phyloP scores from a whole-genome alignment of 805 yeast genomes.

The Torulaspora quercuum region DNA sequence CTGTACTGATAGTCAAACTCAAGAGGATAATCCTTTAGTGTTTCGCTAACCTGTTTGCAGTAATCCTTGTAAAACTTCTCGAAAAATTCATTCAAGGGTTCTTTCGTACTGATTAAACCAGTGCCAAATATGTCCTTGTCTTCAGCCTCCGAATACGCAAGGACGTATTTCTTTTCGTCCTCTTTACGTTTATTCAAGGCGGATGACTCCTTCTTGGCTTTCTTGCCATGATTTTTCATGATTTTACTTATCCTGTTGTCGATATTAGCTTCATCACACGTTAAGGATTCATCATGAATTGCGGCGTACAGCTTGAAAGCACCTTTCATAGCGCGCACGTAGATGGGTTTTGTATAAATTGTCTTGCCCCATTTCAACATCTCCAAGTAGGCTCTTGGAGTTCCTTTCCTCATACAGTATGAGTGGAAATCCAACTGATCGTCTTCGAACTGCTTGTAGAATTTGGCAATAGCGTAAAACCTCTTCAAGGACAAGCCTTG shows the following conservation, averaged over 20 bases:
- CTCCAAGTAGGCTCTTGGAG: slow-evolving; percentile 76
- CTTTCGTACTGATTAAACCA: slow-evolving; percentile 35
- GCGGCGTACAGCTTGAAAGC: slow-evolving; percentile 56
- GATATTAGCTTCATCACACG: slow-evolving; percentile 14
- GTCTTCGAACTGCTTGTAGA: slow-evolving; percentile 64
- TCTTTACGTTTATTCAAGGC: slow-evolving; percentile 49
- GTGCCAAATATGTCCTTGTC: slow-evolving; percentile 66
- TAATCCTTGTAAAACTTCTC: slow-evolving; percentile 41
- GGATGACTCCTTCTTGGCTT: slow-evolving; percentile 55
- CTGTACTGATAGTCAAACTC: slow-evolving; percentile 32
- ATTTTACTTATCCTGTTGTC: slow-evolving; percentile 14
- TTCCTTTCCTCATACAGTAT: slow-evolving; percentile 86
- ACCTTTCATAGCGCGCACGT: slow-evolving; percentile 65
- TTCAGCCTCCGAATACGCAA: slow-evolving; percentile 45
- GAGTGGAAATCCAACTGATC: slow-evolving; percentile 96
- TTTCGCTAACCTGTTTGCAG: slow-evolving; percentile 45
- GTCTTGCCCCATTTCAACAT: slow-evolving; percentile 80
- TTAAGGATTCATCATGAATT: slow-evolving; percentile 20
- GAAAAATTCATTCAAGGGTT: slow-evolving; percentile 45
- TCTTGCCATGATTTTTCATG: slow-evolving; percentile 41
- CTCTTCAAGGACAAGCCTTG: slow-evolving; percentile 79
- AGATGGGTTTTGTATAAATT: slow-evolving; percentile 66
- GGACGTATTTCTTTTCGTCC: slow-evolving; percentile 45
- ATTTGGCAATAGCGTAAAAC: slow-evolving; percentile 58
- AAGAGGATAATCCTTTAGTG: slow-evolving; percentile 29